Evolutionary conservation across 495 filamentous ascomycete genomes (phyloP), one percentile per base, ranked within the genome.

Genomic region (Aspergillus wentii): DNA sequence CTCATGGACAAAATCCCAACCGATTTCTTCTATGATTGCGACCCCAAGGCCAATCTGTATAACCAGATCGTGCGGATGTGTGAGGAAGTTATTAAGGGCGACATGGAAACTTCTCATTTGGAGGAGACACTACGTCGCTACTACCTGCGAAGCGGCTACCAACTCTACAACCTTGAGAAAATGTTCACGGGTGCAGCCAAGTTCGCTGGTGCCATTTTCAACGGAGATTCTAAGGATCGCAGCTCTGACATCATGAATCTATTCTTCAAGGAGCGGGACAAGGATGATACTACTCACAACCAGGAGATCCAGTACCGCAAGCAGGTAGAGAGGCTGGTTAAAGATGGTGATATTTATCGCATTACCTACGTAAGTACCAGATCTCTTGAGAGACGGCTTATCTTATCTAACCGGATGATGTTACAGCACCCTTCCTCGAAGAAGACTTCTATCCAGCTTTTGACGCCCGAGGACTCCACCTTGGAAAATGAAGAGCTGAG

Each of bases 61-160:
- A 59, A 70, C 39, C 83, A 88, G 56, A 71, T 83, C 28, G 63
- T 87, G 8, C 64, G 68, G 21, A 79, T 85, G 74, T 80, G 83
- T 40, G 74, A 82, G 48, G 76, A 83, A 23, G 76, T 84, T 18
- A 69, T 86, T 35, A 72, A 79, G 45, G 72, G 80, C 11, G 88
- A 95, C 27, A 68, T 89, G 19, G 94, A 97, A 29, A 75, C 86
- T 46, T 64, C 65, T 22, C 76, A 83, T 17, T 83, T 94, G 34
- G 91, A 99, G 52, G 92, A 96, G 49, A 83, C 83, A 4, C 72
- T 99, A 14, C 82, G 94, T 5, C 85, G 83, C 40, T 94, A 82
- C 54, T 97, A 95, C 58, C 71, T 97, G 37, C 79, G 80, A 57
- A 80, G 77, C 47, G 94, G 94, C 14, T 97, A 88, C 79, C 83